phyloP scores from a whole-genome alignment of 2,329 filamentous ascomycete species.

The Penicillium psychrosexuale region DNA sequence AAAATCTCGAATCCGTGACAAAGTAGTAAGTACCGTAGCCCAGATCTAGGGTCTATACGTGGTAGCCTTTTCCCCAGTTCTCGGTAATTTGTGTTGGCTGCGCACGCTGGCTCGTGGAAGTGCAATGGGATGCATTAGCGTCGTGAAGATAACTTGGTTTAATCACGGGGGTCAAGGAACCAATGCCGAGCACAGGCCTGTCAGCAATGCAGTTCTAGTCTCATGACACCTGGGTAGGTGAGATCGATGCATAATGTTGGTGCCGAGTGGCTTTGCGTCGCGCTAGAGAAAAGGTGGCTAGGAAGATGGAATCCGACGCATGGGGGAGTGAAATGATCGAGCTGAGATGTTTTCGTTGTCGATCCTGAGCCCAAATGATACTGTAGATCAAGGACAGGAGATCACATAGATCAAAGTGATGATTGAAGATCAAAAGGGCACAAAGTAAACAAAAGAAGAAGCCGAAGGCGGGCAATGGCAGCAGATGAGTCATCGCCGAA shows the following conservation, averaged over 20 bases:
- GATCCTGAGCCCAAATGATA: no score
- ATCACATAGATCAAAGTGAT: not conserved
- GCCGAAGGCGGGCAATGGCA: not conserved
- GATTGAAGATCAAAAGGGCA: no score
- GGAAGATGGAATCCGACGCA: not conserved
- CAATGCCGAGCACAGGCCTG: not conserved
- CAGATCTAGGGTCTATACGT: not conserved
- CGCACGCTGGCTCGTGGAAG: not conserved
- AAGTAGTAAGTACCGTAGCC: not conserved
- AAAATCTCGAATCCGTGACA: not conserved
- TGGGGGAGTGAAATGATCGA: not conserved
- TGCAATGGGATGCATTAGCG: conserved; percentile 2
- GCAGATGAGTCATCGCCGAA: conserved; percentile 6
- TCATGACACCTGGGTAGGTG: not conserved
- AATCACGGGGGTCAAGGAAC: not conserved
- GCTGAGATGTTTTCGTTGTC: no score
- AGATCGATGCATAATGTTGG: not conserved
- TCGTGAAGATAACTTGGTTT: not conserved
- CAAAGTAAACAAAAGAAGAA: not conserved
- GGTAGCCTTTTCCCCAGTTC: not conserved
- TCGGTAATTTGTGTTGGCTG: not conserved
- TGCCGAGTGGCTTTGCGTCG: not conserved
- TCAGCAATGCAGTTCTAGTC: not conserved
- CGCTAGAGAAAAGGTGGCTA: not conserved
- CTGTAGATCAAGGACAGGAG: not conserved